Percentiles rank a stretch among this genome's conserved stretches.
These are phyloP conservation scores for Fonsecaea erecta DNA, from an alignment of 2,329 filamentous ascomycete genomes.

Conservation along the genomic window DNA sequence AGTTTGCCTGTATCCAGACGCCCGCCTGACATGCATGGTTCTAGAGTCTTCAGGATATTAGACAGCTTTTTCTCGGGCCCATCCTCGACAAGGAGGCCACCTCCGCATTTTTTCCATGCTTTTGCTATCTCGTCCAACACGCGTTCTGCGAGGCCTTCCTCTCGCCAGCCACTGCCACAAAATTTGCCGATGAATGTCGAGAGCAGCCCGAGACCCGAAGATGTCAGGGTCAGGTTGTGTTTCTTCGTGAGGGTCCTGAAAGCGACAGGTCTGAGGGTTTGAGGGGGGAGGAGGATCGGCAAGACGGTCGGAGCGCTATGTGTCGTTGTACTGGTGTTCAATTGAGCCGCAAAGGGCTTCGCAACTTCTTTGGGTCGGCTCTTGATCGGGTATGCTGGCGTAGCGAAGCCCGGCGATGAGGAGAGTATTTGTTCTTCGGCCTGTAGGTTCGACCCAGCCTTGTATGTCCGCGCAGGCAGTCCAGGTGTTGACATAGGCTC, in stretches of 20 bases:
- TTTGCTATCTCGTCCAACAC: slow-evolving; percentile 90
- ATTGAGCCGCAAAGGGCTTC: slow-evolving; percentile 39
- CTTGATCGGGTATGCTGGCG: slow-evolving; percentile 75
- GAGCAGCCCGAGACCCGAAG: slow-evolving; percentile 80
- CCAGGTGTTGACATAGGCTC: slow-evolving; percentile 35
- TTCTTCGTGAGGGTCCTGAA: slow-evolving; percentile 98
- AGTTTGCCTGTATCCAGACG: slow-evolving; percentile 57
- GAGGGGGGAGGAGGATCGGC: slow-evolving; percentile 84
- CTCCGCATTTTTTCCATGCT: slow-evolving; percentile 87
- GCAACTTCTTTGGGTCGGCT: slow-evolving; percentile 47
- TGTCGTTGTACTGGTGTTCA: slow-evolving; percentile 45
- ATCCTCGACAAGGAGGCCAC: slow-evolving; percentile 89
- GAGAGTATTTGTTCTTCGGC: slow-evolving; percentile 71
- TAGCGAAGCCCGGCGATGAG: slow-evolving; percentile 88
- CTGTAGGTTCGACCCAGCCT: slow-evolving; percentile 37
- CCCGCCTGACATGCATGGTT: slow-evolving; percentile 88
- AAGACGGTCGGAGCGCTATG: slow-evolving; percentile 70
- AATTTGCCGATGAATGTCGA: slow-evolving; percentile 89
- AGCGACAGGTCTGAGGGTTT: slow-evolving; percentile 84
- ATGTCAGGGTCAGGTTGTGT: slow-evolving; percentile 89
- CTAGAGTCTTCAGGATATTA: slow-evolving; percentile 79
- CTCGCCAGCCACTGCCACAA: slow-evolving; percentile 94
- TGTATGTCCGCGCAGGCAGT: slow-evolving; percentile 31
- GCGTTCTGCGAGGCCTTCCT: slow-evolving; percentile 89
- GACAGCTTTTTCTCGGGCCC: slow-evolving; percentile 71